These are phyloP conservation scores for Tricholoma sp. DNA, from an alignment of 768 basidiomycete genomes.

Conservation along the genomic window DNA sequence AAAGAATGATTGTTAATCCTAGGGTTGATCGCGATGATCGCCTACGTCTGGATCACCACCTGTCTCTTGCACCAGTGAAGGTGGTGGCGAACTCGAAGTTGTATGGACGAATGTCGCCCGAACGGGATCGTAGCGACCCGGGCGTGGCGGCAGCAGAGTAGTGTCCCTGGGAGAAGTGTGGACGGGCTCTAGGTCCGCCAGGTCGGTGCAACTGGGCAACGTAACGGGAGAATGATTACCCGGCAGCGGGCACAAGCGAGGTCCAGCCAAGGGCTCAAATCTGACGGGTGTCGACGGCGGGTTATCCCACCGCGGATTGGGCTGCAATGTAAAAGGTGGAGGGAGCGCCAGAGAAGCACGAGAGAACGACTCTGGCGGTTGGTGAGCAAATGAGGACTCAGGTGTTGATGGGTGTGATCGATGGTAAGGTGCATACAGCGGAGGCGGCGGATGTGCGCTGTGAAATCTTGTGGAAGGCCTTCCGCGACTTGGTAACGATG, in stretches of 20 bases:
- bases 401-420: slow-evolving; percentile 30
- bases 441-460: slow-evolving; percentile 2
- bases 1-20: not conserved
- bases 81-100: slow-evolving; percentile 18
- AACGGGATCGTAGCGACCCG: slow-evolving; percentile 49
- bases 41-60: slow-evolving; percentile 13
- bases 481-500: slow-evolving; percentile 9
- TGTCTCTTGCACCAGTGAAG: slow-evolving; percentile 15
- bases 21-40: slow-evolving; percentile 13
- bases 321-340: slow-evolving; percentile 65
- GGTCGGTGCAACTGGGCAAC: slow-evolving; percentile 2
- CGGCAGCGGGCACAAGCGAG: slow-evolving; percentile 26
- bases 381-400: slow-evolving; percentile 28
- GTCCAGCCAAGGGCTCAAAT: slow-evolving; percentile 35
- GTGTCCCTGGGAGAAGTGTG: slow-evolving; percentile 6
- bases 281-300: slow-evolving; percentile 30
- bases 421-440: slow-evolving; percentile 10
- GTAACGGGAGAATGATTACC: slow-evolving; percentile 22
- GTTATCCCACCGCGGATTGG: slow-evolving; percentile 60
- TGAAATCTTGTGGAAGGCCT: slow-evolving; percentile 2
- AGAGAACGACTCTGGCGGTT: slow-evolving; percentile 25
- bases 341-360: slow-evolving; percentile 28
- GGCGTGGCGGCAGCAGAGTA: slow-evolving; percentile 25
- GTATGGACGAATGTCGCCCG: slow-evolving; percentile 40
- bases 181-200: not conserved